phyloP scores from a whole-genome alignment of 179 eudicot species.

The Spinacia oleracea region DNA sequence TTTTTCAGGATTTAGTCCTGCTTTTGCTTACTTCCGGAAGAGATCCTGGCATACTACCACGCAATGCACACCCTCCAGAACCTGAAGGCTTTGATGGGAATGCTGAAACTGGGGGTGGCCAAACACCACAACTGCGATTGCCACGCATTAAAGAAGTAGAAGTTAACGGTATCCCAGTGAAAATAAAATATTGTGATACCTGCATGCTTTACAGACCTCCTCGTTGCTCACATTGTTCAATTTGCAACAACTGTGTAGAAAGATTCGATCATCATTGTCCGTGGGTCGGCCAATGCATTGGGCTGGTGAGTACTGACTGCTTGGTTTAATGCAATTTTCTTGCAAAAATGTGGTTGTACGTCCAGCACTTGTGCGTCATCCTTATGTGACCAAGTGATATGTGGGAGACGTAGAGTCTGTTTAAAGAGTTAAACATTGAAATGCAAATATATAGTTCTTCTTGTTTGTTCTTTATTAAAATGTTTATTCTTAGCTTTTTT shows the following conservation, averaged over 20 bases:
- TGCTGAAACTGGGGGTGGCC: constrained; percentile 44
- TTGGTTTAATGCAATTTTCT: neutral
- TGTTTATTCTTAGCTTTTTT: neutral
- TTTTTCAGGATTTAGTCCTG: constrained; percentile 49
- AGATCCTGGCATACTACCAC: constrained; percentile 82
- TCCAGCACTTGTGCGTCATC: neutral
- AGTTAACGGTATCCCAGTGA: constrained; percentile 64
- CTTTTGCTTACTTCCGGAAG: constrained; percentile 59
- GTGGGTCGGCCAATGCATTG: constrained; percentile 87
- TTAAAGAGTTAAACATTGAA: neutral
- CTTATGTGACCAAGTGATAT: neutral
- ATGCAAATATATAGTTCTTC: neutral
- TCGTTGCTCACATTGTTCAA: constrained; percentile 78
- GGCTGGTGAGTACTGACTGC: constrained; percentile 43
- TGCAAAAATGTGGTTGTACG: neutral
- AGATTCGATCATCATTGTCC: constrained; percentile 87
- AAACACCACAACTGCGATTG: constrained; percentile 53
- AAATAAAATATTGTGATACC: constrained; percentile 74
- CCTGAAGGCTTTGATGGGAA: constrained; percentile 53
- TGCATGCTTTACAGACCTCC: constrained; percentile 87
- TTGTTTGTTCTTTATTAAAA: neutral
- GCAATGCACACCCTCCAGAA: constrained; percentile 69
- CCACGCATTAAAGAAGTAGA: constrained; percentile 63
- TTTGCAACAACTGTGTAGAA: constrained; percentile 79
- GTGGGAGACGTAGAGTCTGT: no score